A percentile compares a stretch with the other conserved stretches of the same genome.
phyloP scores from a whole-genome alignment of 1,284 basidiomycete genomes.

The Vanrija humicola region DNA sequence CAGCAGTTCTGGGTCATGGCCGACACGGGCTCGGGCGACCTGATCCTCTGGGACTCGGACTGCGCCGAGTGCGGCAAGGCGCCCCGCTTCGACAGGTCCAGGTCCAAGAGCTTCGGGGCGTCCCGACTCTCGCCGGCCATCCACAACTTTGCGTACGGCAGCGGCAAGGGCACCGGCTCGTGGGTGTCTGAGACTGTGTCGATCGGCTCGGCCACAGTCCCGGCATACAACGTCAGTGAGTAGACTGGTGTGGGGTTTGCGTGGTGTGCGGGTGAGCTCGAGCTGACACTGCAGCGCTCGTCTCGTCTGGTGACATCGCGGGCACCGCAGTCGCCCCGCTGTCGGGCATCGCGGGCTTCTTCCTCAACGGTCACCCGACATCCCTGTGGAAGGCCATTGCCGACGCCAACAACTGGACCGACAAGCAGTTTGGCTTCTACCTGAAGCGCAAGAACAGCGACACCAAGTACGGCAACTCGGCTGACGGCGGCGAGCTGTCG shows the following conservation, averaged over 20 bases:
- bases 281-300: too few species aligned
- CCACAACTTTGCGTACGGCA: not conserved
- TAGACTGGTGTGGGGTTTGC: too few species aligned
- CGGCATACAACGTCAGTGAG: too few species aligned
- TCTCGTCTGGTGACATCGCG: too few species aligned
- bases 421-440: slow-evolving; percentile 72
- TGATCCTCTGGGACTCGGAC: slow-evolving; percentile 15
- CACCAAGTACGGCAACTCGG: slow-evolving; percentile 55
- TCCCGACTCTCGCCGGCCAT: too few species aligned
- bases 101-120: too few species aligned
- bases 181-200: not conserved
- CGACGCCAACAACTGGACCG: slow-evolving; percentile 54
- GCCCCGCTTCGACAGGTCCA: too few species aligned
- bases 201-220: not conserved
- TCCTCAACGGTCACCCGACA: not conserved
- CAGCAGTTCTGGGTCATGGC: slow-evolving; percentile 52
- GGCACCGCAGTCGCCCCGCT: slow-evolving; percentile 29
- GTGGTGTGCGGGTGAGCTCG: too few species aligned
- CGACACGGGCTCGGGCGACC: slow-evolving; percentile 53
- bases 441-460: slow-evolving; percentile 56
- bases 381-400: slow-evolving; percentile 47
- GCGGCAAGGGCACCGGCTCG: not conserved
- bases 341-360: slow-evolving; percentile 53
- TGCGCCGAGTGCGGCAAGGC: not conserved
- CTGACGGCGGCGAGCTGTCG: slow-evolving; percentile 68